phyloP scores from a whole-genome alignment of 1,139 yeast species.

The Yamadazyma trypodendri region DNA sequence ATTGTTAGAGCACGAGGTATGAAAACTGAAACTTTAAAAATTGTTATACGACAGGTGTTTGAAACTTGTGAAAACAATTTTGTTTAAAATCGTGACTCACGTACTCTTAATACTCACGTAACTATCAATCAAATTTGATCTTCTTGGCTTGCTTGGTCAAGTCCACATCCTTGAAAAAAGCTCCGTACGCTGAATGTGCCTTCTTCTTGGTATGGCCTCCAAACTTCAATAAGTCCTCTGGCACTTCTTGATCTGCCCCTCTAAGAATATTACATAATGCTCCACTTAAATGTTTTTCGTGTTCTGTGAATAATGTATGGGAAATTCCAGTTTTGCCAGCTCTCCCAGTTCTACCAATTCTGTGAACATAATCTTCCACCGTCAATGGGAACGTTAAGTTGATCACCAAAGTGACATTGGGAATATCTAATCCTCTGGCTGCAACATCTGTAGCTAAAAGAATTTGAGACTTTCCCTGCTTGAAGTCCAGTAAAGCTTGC shows the following conservation, averaged over 20 bases:
- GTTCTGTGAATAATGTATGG: conserved; percentile 93
- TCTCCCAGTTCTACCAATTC: conserved; percentile 98
- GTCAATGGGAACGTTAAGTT: conserved; percentile 97
- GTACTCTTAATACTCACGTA: too few relatives aligned
- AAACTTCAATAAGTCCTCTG: conserved; percentile 91
- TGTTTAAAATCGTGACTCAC: too few relatives aligned
- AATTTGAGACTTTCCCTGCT: conserved; percentile 71
- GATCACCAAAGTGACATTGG: conserved; percentile 93
- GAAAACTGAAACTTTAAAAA: too few relatives aligned
- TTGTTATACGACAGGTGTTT: too few relatives aligned
- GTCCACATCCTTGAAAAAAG: conserved; percentile 91
- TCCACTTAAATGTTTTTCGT: conserved; percentile 95
- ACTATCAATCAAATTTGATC: conserved; percentile 72
- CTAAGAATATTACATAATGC: conserved; percentile 88
- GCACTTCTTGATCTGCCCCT: conserved; percentile 94
- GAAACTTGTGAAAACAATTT: too few relatives aligned
- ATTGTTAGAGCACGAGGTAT: too few relatives aligned
- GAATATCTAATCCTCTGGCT: conserved; percentile 97
- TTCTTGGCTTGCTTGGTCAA: conserved; percentile 85
- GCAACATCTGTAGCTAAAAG: conserved; percentile 98
- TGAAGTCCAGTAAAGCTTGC: conserved; percentile 80
- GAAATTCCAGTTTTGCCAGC: conserved; percentile 96
- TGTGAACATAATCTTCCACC: conserved; percentile 95
- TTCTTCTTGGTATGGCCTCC: conserved; percentile 98
- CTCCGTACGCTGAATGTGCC: conserved; percentile 95